phyloP scores from a whole-genome alignment of 495 filamentous ascomycete genomes.

The Podospora didyma region DNA sequence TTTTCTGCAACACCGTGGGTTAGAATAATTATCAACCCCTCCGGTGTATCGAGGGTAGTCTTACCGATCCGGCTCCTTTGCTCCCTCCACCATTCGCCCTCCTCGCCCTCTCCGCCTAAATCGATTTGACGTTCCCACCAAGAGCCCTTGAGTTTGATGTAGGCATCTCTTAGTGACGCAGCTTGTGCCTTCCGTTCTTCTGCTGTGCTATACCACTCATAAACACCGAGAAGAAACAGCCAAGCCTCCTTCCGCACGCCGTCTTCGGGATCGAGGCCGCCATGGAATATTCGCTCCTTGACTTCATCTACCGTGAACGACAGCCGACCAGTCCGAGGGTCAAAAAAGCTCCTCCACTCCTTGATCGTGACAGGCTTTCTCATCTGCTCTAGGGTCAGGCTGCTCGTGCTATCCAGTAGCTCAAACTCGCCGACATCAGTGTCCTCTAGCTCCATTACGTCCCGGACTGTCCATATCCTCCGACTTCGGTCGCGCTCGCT shows the following conservation, averaged over 20 bases:
- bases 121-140: slow-evolving; percentile 97
- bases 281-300: slow-evolving; percentile 94
- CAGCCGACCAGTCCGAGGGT: slow-evolving; percentile 65
- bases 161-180: slow-evolving; percentile 86
- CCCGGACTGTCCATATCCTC: slow-evolving; percentile 87
- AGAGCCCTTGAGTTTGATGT: slow-evolving; percentile 84
- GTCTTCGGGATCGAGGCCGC: slow-evolving; percentile 82
- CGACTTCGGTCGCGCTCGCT: slow-evolving; percentile 79
- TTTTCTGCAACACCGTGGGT: slow-evolving; percentile 67
- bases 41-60: slow-evolving; percentile 9
- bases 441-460: slow-evolving; percentile 90
- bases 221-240: slow-evolving; percentile 88
- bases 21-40: slow-evolving; percentile 4
- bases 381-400: slow-evolving; percentile 64
- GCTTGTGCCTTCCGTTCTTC: slow-evolving; percentile 77
- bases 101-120: slow-evolving; percentile 65
- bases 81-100: slow-evolving; percentile 93
- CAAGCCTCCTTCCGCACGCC: slow-evolving; percentile 94
- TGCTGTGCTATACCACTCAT: slow-evolving; percentile 79
- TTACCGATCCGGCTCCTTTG: slow-evolving; percentile 90
- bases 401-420: slow-evolving; percentile 78
- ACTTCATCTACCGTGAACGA: slow-evolving; percentile 82
- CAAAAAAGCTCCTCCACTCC: slow-evolving; percentile 88
- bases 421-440: slow-evolving; percentile 95
- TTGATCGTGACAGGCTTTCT: slow-evolving; percentile 71